A percentile compares a stretch with the other conserved stretches of the same genome.
Conservation (phyloP, 106 monocot species). For the Allium sativum region DNA sequence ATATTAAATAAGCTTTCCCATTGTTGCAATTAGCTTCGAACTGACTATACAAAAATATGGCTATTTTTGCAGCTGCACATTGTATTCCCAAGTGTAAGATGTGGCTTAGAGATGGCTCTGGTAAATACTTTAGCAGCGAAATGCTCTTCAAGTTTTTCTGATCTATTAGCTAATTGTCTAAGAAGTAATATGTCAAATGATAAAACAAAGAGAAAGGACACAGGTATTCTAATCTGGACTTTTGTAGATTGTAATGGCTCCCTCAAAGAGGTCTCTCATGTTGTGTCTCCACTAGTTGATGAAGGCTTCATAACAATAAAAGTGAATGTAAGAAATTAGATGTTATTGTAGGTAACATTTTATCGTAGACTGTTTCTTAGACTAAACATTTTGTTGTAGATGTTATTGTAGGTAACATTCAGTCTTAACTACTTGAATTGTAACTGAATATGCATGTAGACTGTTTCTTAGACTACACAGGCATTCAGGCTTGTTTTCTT, state of each 20-base stretch:
- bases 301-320: slow-evolving; percentile 84
- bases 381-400: no score
- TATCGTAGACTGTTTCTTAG: no score
- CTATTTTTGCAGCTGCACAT: slow-evolving; percentile 58
- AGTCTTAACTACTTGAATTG: no score
- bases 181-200: slow-evolving; percentile 5
- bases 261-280: slow-evolving; percentile 53
- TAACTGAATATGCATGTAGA: no score
- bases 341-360: no score
- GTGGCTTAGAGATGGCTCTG: slow-evolving; percentile 90
- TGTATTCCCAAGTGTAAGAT: slow-evolving; percentile 82
- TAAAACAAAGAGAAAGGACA: slow-evolving; percentile 8
- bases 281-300: slow-evolving; percentile 59
- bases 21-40: slow-evolving; percentile 4
- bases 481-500: no score
- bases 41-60: no score
- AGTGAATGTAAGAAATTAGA: slow-evolving; percentile 50
- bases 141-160: slow-evolving; percentile 20
- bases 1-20: not conserved
- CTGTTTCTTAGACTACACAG: no score
- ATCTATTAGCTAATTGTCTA: slow-evolving; percentile 26
- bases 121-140: slow-evolving; percentile 60
- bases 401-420: no score
- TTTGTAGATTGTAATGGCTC: slow-evolving; percentile 73
- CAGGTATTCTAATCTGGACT: slow-evolving; percentile 53